These are phyloP conservation scores for Trametopsis cervina DNA, from an alignment of 768 basidiomycete species.

Conservation along the genomic window DNA sequence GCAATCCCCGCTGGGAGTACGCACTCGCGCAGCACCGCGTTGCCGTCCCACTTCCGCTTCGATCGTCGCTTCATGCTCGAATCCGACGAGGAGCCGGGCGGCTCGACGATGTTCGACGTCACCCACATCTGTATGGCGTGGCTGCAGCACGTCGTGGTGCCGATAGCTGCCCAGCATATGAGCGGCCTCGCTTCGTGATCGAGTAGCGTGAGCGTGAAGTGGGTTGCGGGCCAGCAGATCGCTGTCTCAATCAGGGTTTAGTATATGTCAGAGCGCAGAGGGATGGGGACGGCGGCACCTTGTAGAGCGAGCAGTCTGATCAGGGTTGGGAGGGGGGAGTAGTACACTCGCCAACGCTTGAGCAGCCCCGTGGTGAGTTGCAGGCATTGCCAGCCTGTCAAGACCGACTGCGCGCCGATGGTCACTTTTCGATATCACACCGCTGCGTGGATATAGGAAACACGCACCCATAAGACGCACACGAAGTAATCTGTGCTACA, in stretches of 20 bases:
- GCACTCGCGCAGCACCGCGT: constrained; percentile 59
- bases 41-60: constrained; percentile 78
- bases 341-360: constrained; percentile 86
- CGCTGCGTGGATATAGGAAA: not conserved
- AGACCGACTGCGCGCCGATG: constrained; percentile 45
- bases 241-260: constrained; percentile 36
- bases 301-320: constrained; percentile 90
- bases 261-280: not conserved
- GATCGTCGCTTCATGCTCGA: constrained; percentile 23
- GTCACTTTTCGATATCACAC: not conserved
- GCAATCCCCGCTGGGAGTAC: constrained; percentile 65
- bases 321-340: constrained; percentile 80
- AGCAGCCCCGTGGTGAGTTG: constrained; percentile 83
- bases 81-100: constrained; percentile 3
- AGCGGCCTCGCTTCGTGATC: constrained; percentile 66
- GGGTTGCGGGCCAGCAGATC: constrained; percentile 95
- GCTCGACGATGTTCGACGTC: constrained; percentile 69
- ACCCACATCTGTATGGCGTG: constrained; percentile 92
- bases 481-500: constrained; percentile 59
- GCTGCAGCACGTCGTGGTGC: constrained; percentile 79
- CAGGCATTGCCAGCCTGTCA: constrained; percentile 89
- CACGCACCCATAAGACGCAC: constrained; percentile 64
- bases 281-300: constrained; percentile 26
- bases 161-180: constrained; percentile 87
- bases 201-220: constrained; percentile 72